Percentiles rank a stretch among this genome's conserved stretches.
phyloP scores from a whole-genome alignment of 768 basidiomycete genomes.

The Grammothele lineata region DNA sequence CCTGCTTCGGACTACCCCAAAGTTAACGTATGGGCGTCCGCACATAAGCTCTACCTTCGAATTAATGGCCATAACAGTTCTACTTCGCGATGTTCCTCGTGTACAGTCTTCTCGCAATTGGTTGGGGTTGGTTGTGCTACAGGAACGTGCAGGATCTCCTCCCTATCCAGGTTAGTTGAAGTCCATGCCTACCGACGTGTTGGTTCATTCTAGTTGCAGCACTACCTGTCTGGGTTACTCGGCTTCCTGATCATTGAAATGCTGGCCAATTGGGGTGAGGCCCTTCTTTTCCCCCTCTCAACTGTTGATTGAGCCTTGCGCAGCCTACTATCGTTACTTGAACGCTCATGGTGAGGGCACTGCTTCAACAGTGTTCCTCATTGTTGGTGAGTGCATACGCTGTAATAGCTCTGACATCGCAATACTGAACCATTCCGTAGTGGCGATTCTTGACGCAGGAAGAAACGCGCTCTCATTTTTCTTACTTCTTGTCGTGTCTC shows the following conservation, averaged over 20 bases:
- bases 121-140: constrained; percentile 85
- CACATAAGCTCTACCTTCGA: neutral
- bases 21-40: constrained; percentile 65
- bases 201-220: constrained; percentile 37
- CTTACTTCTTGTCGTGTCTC: constrained; percentile 86
- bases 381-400: constrained; percentile 61
- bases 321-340: constrained; percentile 91
- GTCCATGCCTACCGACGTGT: neutral
- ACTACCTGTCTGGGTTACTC: constrained; percentile 88
- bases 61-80: constrained; percentile 48
- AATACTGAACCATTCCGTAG: constrained; percentile 31
- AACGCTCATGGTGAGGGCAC: constrained; percentile 78
- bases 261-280: constrained; percentile 77
- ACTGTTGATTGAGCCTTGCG: too few relatives aligned
- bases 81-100: constrained; percentile 80
- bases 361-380: constrained; percentile 83
- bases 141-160: constrained; percentile 78
- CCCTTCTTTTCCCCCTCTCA: neutral
- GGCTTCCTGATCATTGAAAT: constrained; percentile 90
- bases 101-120: constrained; percentile 63
- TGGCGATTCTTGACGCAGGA: constrained; percentile 93
- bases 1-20: constrained; percentile 96
- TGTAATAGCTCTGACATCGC: neutral
- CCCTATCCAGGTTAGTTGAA: constrained; percentile 68
- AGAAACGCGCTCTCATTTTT: constrained; percentile 95